Evolutionary conservation across 768 basidiomycete species (phyloP), one percentile per base, ranked within the genome.

Genomic region (Amanita muscaria): DNA sequence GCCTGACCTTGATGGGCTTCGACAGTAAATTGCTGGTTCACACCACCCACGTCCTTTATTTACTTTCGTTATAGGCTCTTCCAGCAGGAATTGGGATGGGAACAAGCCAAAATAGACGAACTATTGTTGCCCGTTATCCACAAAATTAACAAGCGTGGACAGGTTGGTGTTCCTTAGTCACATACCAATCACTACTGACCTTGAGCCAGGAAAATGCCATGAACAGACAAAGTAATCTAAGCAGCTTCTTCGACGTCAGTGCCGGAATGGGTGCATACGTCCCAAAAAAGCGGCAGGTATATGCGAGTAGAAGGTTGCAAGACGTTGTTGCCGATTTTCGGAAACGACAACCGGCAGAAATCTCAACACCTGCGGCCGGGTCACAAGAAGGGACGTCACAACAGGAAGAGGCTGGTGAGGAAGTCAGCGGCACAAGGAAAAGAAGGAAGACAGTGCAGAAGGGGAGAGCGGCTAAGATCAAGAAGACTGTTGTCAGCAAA

Each of bases 1-100:
- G 50, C 90, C 93, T n/a, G 96, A 98, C 59, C 76, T 99, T 2
- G 90, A 96, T 57, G 92, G 83, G 2, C 74, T 99, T 43, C 79
- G 92, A 50, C 64, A 73, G 89, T 93, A 59, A 44, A 79, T 65
- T 12, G 41, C 46, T 36, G 34, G 27, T 24, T 37, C 22, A 22
- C 21, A 14, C 15, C 8, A 8, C 32, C 31, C 14, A 27, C 22
- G 40, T 8, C 19, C 23, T 25, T 25, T 12, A 5, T 30, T 51
- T 23, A 33, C 38, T 40, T 5, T 33, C 40, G 34, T 18, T 18
- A 16, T 53, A 88, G 85, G 37, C 87, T 86, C 55, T 65, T 92
- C 43, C 69, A 70, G 15, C 71, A 80, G 42, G 92, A 96, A 54
- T 71, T 97, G 8, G 74, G 80, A 10, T 97, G 93, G 93, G 65